Base-by-base conservation (phyloP, 495 filamentous ascomycete genomes). In the Penicillium malachiteum region DNA sequence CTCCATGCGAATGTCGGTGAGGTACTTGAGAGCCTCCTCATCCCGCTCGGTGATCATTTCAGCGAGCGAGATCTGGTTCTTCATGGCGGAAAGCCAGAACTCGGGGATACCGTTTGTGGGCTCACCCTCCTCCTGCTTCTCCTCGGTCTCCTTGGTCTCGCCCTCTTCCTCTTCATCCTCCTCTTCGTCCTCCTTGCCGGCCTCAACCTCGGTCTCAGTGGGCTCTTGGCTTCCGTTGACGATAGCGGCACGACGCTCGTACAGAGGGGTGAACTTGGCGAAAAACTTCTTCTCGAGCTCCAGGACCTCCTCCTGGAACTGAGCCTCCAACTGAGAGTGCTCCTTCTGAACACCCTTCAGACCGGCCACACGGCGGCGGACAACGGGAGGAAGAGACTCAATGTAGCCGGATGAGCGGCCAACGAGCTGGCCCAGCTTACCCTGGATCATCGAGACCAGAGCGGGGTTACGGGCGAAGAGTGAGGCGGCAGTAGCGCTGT, bases 51-150 rank as follows among this genome's bases (percentile, higher is more conserved):
- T 97, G 70, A 99, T 96, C 84, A 96, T 93, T 76, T 97, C 95
- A 34, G 92, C 91, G 43, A 99, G 82, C 8, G 91, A 92, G 66
- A 93, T 83, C 69, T 96, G 91, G 78, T 97, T 99, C 82, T 99
- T 99, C 94, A 99, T 97, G 58, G 95, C 91, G 55, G 93, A 96
- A 30, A 99, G 81, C 95, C 95, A 99, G 81, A 99, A 99, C 73
- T 99, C 95, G 34, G 95, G 95, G 57, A 97, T 96, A 64, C 92
- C 92, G 58, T 78, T 76, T 43, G 83, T 78, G 50, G 82, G 69
- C 30, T 75, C 64, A n/a, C 64, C 65, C 46, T 75, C 73, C 14
- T 74, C 71, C 45, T 76, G 65, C 58, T 84, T 76, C 50, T 84
- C 75, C 58, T 84, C 75, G 58, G 82, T 79, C 30, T 75, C 62